Conservation (phyloP, 352 stramenopile species). For the Elongisporangium senticosum region DNA sequence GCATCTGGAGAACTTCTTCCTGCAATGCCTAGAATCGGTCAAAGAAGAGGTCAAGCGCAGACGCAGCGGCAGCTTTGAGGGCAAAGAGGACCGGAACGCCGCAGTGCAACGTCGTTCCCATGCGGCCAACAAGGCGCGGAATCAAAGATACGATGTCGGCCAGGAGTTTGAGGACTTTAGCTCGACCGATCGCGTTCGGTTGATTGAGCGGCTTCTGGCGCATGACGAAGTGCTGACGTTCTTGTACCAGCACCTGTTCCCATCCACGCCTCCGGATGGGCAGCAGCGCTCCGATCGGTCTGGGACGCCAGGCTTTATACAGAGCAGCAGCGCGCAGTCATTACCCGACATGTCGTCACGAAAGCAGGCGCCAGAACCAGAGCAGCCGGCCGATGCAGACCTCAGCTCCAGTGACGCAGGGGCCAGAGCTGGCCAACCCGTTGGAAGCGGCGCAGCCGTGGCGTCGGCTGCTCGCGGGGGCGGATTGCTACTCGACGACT, state of each 20-base stretch:
- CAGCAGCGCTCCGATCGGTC: background rate
- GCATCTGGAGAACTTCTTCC: constrained; percentile 69
- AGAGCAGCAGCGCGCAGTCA: background rate
- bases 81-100: constrained; percentile 17
- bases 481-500: constrained; percentile 35
- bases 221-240: constrained; percentile 77
- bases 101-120: background rate
- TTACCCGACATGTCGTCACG: background rate
- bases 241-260: constrained; percentile 76
- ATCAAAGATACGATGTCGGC: constrained; percentile 1
- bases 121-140: constrained; percentile 17
- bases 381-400: background rate
- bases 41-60: constrained; percentile 66
- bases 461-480: constrained; percentile 27
- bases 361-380: background rate
- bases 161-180: constrained; percentile 69
- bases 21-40: constrained; percentile 77
- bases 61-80: constrained; percentile 14
- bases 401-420: background rate
- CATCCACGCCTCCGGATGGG: constrained; percentile 6
- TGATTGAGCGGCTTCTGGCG: constrained; percentile 72
- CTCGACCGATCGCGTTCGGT: constrained; percentile 45
- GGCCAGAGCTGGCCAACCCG: constrained; percentile 5
- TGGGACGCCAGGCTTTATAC: background rate
- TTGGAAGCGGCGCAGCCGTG: constrained; percentile 33